phyloP scores from a whole-genome alignment of 768 basidiomycete genomes.

The Hypholoma fasciculare region DNA sequence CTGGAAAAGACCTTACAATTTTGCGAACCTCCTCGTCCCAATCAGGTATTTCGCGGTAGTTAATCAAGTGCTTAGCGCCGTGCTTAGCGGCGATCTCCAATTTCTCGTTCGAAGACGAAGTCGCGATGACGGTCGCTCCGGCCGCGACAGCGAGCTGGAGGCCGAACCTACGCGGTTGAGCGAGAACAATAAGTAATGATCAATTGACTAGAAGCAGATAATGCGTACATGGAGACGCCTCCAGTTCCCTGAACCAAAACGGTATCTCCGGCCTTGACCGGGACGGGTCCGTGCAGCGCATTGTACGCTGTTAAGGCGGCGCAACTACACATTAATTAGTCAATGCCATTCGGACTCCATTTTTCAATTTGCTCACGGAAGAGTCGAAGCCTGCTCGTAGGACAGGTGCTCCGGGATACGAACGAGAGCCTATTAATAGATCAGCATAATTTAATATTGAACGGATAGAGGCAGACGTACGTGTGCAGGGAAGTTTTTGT shows the following conservation, averaged over 20 bases:
- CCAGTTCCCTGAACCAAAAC: conserved; percentile 61
- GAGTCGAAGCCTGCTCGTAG: conserved; percentile 64
- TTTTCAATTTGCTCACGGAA: conserved; percentile 42
- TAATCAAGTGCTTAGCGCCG: conserved; percentile 61
- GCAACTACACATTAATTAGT: conserved; percentile 28
- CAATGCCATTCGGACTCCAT: too few species aligned
- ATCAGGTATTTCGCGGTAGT: conserved; percentile 56
- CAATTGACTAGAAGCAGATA: too few species aligned
- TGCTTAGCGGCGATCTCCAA: conserved; percentile 50
- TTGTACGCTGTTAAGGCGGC: conserved; percentile 69
- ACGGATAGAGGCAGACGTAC: conserved; percentile 29
- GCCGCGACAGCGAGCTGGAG: conserved; percentile 61
- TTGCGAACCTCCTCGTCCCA: conserved; percentile 57
- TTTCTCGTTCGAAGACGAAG: conserved; percentile 68
- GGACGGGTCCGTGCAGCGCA: conserved; percentile 46
- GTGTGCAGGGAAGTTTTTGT: conserved; percentile 40
- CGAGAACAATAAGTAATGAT: neutral
- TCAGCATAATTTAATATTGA: too few species aligned
- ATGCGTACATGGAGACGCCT: conserved; percentile 49
- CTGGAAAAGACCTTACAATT: conserved; percentile 33
- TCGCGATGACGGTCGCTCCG: conserved; percentile 65
- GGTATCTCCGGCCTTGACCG: conserved; percentile 59
- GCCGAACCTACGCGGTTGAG: conserved; percentile 39
- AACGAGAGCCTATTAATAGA: conserved; percentile 41
- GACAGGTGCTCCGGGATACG: conserved; percentile 54